Percentiles rank a stretch among this genome's conserved stretches.
phyloP scores from a whole-genome alignment of 2,329 filamentous ascomycete genomes.

The Furcasterigmium furcatum region DNA sequence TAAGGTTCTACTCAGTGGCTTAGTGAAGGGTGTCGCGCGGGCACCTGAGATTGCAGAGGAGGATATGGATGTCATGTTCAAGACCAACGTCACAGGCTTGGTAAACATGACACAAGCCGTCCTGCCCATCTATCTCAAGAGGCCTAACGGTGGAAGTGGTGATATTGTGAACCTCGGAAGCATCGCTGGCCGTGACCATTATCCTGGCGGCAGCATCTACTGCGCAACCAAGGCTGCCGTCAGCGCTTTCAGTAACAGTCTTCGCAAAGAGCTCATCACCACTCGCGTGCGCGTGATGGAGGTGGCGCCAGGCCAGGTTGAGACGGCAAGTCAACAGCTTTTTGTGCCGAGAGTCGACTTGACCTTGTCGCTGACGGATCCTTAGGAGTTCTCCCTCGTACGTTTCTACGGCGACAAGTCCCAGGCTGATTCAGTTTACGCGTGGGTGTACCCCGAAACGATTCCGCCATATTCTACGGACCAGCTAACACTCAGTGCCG shows the following conservation, averaged over 20 bases:
- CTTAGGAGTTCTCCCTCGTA: neutral
- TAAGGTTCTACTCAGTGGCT: too few relatives aligned
- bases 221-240: neutral
- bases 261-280: neutral
- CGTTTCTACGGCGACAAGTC: neutral
- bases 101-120: neutral
- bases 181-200: neutral
- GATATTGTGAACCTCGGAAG: neutral
- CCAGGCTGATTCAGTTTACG: too few relatives aligned
- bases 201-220: neutral
- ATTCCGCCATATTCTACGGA: too few relatives aligned
- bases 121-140: too few relatives aligned
- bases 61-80: constrained; percentile 83
- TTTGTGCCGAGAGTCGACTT: neutral
- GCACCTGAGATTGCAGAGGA: too few relatives aligned
- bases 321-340: too few relatives aligned
- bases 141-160: too few relatives aligned
- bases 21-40: too few relatives aligned
- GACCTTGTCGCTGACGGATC: neutral
- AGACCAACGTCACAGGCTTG: constrained; percentile 58
- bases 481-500: too few relatives aligned
- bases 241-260: neutral
- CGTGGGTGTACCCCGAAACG: too few relatives aligned
- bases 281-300: neutral
- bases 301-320: neutral